A percentile compares a stretch with the other conserved stretches of the same genome.
Conservation (phyloP, 352 stramenopile genomes). For the Globisporangium iwayamae region DNA sequence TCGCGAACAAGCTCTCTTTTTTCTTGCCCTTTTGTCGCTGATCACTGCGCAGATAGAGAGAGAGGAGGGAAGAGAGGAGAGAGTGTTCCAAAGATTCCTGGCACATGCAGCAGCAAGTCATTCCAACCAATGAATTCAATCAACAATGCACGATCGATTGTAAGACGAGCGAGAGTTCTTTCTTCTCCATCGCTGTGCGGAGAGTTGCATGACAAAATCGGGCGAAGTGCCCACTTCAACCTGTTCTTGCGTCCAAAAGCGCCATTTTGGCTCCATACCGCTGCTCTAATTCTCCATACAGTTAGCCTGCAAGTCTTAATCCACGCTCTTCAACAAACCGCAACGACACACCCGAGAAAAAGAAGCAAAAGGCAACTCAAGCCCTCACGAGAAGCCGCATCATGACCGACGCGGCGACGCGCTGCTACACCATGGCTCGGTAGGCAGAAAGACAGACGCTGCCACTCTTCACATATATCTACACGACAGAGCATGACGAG, state of each 20-base stretch:
- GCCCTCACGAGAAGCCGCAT: neutral
- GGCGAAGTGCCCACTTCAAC: neutral
- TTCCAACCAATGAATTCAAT: neutral
- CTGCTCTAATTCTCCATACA: neutral
- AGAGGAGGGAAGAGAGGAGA: neutral
- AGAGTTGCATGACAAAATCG: too few relatives aligned
- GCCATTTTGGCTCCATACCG: neutral
- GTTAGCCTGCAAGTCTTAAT: neutral
- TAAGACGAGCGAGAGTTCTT: too few relatives aligned
- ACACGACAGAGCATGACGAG: constrained; percentile 8
- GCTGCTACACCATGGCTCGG: neutral
- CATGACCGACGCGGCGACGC: neutral
- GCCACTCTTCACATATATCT: neutral
- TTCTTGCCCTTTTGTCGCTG: neutral
- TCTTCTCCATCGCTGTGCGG: too few relatives aligned
- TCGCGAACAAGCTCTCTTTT: neutral
- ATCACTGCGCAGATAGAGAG: neutral
- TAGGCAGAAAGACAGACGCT: neutral
- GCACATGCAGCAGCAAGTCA: neutral
- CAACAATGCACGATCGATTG: neutral
- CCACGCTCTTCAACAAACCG: neutral
- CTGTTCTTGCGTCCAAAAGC: neutral
- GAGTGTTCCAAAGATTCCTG: too few relatives aligned
- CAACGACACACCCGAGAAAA: neutral
- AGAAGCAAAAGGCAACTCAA: neutral